Percentiles rank a stretch among this genome's conserved stretches.
phyloP scores from a whole-genome alignment of 352 stramenopile genomes.

The Pythium sp. region DNA sequence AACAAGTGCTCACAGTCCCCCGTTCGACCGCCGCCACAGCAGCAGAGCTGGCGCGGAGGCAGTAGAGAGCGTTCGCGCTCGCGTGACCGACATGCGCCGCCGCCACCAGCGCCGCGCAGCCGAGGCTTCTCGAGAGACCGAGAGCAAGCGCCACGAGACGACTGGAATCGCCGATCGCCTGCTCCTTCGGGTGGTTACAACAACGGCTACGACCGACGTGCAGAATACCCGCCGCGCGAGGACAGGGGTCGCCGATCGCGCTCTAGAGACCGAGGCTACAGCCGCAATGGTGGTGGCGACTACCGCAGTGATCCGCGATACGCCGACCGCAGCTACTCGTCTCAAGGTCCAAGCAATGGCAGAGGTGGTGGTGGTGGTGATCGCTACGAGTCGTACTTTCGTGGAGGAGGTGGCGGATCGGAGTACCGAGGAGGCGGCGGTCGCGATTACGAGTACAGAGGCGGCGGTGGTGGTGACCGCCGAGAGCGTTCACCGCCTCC shows the following conservation, averaged over 20 bases:
- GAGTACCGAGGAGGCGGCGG: conserved; percentile 16
- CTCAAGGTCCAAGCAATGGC: conserved; percentile 9
- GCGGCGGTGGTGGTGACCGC: conserved; percentile 17
- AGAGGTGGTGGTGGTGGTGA: conserved; percentile 14
- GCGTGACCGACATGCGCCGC: conserved; percentile 16
- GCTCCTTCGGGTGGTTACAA: conserved; percentile 1
- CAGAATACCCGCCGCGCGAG: conserved; percentile 1
- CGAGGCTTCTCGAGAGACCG: conserved; percentile 12
- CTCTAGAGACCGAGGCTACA: conserved; percentile 25
- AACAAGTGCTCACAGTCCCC: conserved; percentile 16
- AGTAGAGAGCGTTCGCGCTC: conserved; percentile 26
- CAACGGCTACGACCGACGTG: conserved; percentile 14
- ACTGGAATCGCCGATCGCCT: conserved; percentile 7
- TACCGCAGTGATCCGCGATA: conserved; percentile 16
- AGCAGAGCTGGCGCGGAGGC: conserved; percentile 20
- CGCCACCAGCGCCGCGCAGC: conserved; percentile 1
- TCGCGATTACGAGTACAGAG: conserved; percentile 18
- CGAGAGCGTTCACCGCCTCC: conserved; percentile 14
- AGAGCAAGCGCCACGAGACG: conserved; percentile 5
- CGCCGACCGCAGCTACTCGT: conserved; percentile 31
- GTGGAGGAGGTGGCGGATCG: conserved; percentile 12
- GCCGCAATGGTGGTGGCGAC: conserved; percentile 18
- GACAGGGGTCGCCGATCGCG: conserved; percentile 23
- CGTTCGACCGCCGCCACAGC: conserved; percentile 5
- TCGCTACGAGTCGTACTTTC: conserved; percentile 25